Conservation (phyloP, 2,329 filamentous ascomycete genomes). For the Apiospora koreana region DNA sequence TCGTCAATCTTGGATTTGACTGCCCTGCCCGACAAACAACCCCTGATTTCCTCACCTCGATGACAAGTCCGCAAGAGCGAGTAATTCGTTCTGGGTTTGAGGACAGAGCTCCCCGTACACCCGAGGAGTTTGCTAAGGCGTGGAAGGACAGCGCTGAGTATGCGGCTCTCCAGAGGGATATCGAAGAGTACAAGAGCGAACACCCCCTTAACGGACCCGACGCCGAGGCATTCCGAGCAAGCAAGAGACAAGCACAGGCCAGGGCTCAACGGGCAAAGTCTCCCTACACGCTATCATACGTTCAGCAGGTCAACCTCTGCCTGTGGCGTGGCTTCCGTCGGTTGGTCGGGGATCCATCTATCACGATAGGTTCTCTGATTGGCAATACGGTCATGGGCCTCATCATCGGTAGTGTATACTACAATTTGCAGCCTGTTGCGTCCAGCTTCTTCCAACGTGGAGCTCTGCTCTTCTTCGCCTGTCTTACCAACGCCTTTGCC, state of each 20-base stretch:
- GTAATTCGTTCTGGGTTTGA: slow-evolving; percentile 55
- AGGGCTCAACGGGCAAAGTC: slow-evolving; percentile 22
- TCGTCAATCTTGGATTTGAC: slow-evolving; percentile 65
- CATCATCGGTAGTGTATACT: slow-evolving; percentile 78
- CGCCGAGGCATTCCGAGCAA: slow-evolving; percentile 53
- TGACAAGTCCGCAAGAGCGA: slow-evolving; percentile 60
- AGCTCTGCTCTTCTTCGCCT: slow-evolving; percentile 80
- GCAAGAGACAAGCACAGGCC: slow-evolving; percentile 53
- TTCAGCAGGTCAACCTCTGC: slow-evolving; percentile 22
- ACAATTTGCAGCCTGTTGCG: slow-evolving; percentile 64
- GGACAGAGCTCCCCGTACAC: slow-evolving; percentile 54
- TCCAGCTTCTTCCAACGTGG: slow-evolving; percentile 74
- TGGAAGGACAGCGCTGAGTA: slow-evolving; percentile 57
- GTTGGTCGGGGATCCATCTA: slow-evolving; percentile 21
- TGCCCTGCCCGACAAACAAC: slow-evolving; percentile 65
- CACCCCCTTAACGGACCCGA: slow-evolving; percentile 55
- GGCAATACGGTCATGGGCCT: slow-evolving; percentile 74
- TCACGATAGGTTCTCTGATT: slow-evolving; percentile 53
- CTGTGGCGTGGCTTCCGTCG: slow-evolving; percentile 21
- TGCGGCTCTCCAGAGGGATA: slow-evolving; percentile 49
- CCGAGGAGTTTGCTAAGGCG: slow-evolving; percentile 58
- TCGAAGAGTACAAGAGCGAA: slow-evolving; percentile 50
- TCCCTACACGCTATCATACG: slow-evolving; percentile 24
- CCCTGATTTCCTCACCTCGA: slow-evolving; percentile 70
- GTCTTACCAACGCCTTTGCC: slow-evolving; percentile 79